Base-by-base conservation (phyloP, 768 basidiomycete species). In the Candolleomyces aberdarensis region DNA sequence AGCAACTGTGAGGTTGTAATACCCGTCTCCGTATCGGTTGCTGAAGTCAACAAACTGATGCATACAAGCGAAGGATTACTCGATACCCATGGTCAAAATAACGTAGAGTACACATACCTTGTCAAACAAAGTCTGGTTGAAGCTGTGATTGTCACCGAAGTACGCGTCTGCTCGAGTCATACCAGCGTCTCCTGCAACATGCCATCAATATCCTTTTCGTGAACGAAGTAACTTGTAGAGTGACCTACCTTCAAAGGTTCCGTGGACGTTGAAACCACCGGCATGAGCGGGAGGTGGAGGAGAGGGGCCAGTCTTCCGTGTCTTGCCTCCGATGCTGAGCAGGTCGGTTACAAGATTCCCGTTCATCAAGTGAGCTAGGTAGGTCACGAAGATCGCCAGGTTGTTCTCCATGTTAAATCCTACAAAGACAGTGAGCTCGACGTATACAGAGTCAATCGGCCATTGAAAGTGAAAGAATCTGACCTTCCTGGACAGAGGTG, bases 61-160 rank as follows among this genome's bases (percentile, higher is more conserved):
- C 5, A 26, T 7, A 6, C 15, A 46, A 13, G 52, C 14, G n/a
- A 14, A n/a, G 10, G 46, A 3, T 43, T 41, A n/a, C 20, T 13
- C 3, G 10, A 14, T 14, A 31, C 26, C 2, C 26, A 26, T 26
- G 26, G 26, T 26, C 3, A 3, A 26, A 26, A 1, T 17, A 14
- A 9, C 14, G 7, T 8, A 3, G 3, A 31, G 6, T 10, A 8
- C 4, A 40, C 60, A 43, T 51, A 64, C 67, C 61, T 68, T 47
- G 6, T 68, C 56, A 47, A 65, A 68, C 1, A 66, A 57, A 0
- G 67, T 68, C 53, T 68, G 60, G 48, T 68, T 68, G 53, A 68
- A 66, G 43, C 66, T 68, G 55, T 64, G 61, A 39, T 66, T 65
- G 43, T 66, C 65, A 13, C 63, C 67, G 32, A 68, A 68, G 52